Conservation (phyloP, 2,329 filamentous ascomycete species). For the Botryosphaeria agaves region DNA sequence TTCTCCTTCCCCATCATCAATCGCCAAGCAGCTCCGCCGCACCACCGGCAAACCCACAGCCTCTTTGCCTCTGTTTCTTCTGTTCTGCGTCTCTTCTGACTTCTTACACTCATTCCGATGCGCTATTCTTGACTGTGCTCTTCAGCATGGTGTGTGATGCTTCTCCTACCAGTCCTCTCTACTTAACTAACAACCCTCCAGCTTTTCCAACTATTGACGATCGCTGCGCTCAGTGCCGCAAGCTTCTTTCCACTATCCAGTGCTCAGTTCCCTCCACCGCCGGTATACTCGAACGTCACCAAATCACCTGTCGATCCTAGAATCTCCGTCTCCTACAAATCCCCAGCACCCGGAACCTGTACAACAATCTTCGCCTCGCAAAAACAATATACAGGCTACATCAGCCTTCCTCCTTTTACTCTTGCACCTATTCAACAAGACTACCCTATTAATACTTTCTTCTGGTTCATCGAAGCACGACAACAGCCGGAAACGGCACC, state of each 20-base stretch:
- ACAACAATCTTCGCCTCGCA: conserved; percentile 46
- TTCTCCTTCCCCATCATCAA: no score
- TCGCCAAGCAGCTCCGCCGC: no score
- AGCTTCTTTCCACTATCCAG: background rate
- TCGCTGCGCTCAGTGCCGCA: background rate
- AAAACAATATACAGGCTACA: conserved; percentile 55
- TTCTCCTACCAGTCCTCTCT: no score
- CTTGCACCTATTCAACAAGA: conserved; percentile 30
- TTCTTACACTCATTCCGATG: no score
- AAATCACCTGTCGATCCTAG: conserved; percentile 43
- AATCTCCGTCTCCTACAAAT: conserved; percentile 52
- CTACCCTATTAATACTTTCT: conserved; percentile 45
- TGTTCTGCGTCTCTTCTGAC: no score
- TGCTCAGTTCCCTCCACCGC: conserved; percentile 22
- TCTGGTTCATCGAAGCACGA: conserved; percentile 46
- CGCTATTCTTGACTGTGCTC: no score
- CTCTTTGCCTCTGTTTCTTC: no score
- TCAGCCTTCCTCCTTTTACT: conserved; percentile 38
- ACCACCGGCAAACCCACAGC: no score
- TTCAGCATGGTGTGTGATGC: no score
- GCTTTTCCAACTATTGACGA: background rate
- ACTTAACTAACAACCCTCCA: background rate
- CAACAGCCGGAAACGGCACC: conserved; percentile 31
- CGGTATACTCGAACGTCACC: conserved; percentile 33
- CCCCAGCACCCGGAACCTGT: conserved; percentile 40